Evolutionary conservation across 2,329 filamentous ascomycete genomes (phyloP).

Genomic region (Colletotrichum sp.): DNA sequence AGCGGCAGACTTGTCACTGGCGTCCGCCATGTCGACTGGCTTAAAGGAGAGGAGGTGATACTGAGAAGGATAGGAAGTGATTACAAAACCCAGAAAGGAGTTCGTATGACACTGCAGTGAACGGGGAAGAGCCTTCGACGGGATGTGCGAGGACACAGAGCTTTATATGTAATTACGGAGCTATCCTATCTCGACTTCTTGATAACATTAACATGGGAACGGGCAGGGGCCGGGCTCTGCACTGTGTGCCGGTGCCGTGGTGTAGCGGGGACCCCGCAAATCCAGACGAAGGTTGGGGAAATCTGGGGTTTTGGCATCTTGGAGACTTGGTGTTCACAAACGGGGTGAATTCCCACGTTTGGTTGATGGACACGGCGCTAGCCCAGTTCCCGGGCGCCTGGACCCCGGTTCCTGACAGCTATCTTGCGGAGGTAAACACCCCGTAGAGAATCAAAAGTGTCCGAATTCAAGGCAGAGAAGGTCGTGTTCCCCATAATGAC

Average conservation of each 20-base stretch:
- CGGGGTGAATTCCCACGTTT: not conserved
- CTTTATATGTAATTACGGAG: not conserved
- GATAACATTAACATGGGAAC: not conserved
- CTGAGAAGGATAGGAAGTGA: not conserved
- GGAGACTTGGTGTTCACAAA: not conserved
- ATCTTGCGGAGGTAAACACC: not conserved
- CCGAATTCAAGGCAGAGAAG: not conserved
- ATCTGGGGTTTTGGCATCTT: not conserved
- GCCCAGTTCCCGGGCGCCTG: not conserved
- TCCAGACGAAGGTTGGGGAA: not conserved
- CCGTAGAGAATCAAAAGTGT: rapidly evolving
- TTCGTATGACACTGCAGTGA: not conserved
- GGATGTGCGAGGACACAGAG: not conserved
- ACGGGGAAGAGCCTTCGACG: not conserved
- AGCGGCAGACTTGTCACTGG: not conserved
- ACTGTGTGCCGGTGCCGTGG: not conserved
- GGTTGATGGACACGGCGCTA: not conserved
- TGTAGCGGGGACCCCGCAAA: not conserved
- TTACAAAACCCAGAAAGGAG: not conserved
- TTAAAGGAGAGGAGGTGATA: not conserved
- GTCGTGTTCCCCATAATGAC: not conserved
- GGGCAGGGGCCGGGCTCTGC: not conserved
- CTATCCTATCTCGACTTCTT: not conserved
- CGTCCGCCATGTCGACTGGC: not conserved
- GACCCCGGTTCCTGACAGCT: not conserved